Base-by-base conservation (phyloP, 2,329 filamentous ascomycete species). In the Coleophoma eucalyptorum region DNA sequence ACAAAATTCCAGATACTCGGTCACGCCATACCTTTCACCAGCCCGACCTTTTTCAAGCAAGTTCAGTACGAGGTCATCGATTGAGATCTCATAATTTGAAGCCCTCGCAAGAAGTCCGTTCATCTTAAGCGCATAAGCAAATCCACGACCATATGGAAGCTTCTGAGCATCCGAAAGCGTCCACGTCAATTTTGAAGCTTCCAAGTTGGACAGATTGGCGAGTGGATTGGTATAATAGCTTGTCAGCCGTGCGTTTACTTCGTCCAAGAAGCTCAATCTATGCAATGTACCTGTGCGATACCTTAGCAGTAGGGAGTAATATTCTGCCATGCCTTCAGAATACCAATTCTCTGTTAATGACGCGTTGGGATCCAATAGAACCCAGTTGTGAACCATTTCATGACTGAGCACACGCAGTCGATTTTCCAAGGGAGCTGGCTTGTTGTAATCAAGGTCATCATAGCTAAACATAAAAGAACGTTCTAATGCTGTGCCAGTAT, bases 401-500 rank as follows among this genome's bases (percentile, higher is more conserved):
- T 37, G 32, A 40, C 46, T 50, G 26, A 57, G 10, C 1, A 54
- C n/a, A 5, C 48, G 43, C 7, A 55, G 41, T 5, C 53, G 16
- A 11, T 55, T 53, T 41, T 51, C 35, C 15, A 38, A 38, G 5
- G 35, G 46, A 19, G 53, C 48, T 32, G 49, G 31, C 26, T 46
- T 45, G 3, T 34, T 32, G 10, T 33, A 18, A 8, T 42, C 37
- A 4, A 46, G 44, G 2, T 47, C 42, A 33, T 46, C 55, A 44
- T 53, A 57, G 4, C 52, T 47, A 12, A 55, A 38, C 10, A 57
- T 34, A 19, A 48, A 50, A 48, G 52, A 55, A 5, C 18, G 31
- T 10, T 40, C 20, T 3, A 40, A 32, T 5, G 34, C 38, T 11
- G 45, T 40, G 11, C 45, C 45, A n/a, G 18, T 33, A 15, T 19